Evolutionary conservation across 2,329 filamentous ascomycete genomes (phyloP).

Genomic region (Phialophora tarda): DNA sequence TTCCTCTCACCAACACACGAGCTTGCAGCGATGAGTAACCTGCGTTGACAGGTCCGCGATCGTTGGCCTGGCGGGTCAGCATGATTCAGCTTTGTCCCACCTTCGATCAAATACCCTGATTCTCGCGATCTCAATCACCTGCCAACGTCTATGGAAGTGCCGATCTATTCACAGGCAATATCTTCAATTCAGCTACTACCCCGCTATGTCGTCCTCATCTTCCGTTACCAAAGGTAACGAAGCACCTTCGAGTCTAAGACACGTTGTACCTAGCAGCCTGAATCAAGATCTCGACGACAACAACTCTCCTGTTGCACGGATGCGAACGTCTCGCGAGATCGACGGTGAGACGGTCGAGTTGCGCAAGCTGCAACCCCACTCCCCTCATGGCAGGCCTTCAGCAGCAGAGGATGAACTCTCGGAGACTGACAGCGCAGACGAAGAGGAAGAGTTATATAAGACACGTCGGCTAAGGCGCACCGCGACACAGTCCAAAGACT

Average conservation of each 20-base stretch:
- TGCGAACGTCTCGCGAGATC: conserved; percentile 20
- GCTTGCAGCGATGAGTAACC: background rate
- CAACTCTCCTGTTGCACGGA: conserved; percentile 16
- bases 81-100: background rate
- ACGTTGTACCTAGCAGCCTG: conserved; percentile 8
- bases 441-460: conserved; percentile 22
- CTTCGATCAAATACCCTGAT: background rate
- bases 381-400: background rate
- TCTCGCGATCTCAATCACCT: background rate
- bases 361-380: conserved; percentile 23
- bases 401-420: conserved; percentile 8
- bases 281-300: conserved; percentile 21
- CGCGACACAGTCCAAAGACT: conserved; percentile 60
- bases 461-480: conserved; percentile 23
- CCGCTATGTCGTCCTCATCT: conserved; percentile 20
- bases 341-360: conserved; percentile 22
- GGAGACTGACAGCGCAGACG: conserved; percentile 21
- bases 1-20: background rate
- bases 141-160: conserved; percentile 2
- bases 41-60: background rate
- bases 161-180: background rate
- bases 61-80: conserved; percentile 2
- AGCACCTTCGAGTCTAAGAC: conserved; percentile 13
- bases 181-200: background rate
- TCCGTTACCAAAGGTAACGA: conserved; percentile 6